These are phyloP conservation scores for Sphagnum magellanicum DNA, from an alignment of 228 moss, liverwort and hornwort genomes.

Conservation along the genomic window DNA sequence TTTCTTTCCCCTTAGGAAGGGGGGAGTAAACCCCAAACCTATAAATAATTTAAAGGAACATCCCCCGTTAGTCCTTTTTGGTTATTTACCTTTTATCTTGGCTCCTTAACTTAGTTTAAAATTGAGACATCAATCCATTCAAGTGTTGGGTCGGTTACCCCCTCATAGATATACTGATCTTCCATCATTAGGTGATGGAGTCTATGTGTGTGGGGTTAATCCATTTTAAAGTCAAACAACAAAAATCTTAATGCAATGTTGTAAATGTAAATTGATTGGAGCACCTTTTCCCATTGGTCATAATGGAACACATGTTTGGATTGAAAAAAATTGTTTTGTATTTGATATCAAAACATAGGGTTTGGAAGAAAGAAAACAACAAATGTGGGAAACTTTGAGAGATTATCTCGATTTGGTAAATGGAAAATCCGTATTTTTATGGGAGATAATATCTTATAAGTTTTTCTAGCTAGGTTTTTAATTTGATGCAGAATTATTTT, in stretches of 20 bases:
- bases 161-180: background rate
- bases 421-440: too few species aligned
- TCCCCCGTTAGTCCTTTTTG: too few species aligned
- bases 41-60: too few species aligned
- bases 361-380: too few species aligned
- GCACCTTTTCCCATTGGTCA: slow-evolving; percentile 4
- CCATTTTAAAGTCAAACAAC: slow-evolving; percentile 4
- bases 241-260: background rate
- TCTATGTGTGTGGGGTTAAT: background rate
- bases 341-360: too few species aligned
- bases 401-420: too few species aligned
- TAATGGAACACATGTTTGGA: slow-evolving; percentile 2
- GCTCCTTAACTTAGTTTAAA: slow-evolving; percentile 6
- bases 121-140: background rate
- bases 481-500: too few species aligned
- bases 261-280: slow-evolving; percentile 5
- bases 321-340: background rate
- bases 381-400: too few species aligned
- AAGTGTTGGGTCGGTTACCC: slow-evolving; percentile 1
- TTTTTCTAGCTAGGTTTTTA: too few species aligned
- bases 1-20: too few species aligned
- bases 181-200: slow-evolving; percentile 1
- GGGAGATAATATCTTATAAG: too few species aligned
- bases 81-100: background rate
- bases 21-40: too few species aligned